phyloP scores from a whole-genome alignment of 768 basidiomycete genomes.

The Xerocomellus intermedius region DNA sequence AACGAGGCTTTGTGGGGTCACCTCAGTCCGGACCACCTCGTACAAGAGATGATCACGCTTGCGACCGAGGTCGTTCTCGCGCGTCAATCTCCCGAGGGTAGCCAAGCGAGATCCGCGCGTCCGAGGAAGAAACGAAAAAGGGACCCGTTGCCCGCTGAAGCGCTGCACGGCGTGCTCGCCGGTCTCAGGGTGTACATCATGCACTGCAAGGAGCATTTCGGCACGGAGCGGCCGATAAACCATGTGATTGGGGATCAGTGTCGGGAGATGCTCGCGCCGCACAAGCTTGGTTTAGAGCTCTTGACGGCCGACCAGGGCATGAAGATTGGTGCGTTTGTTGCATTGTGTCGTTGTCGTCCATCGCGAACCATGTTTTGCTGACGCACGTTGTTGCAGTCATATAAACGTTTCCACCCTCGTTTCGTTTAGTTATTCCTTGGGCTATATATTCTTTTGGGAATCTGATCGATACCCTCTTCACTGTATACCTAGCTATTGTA shows the following conservation, averaged over 20 bases:
- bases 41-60: slow-evolving; percentile 68
- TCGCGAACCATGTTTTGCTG: background rate
- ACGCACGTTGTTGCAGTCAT: slow-evolving; percentile 33
- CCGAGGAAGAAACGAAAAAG: slow-evolving; percentile 38
- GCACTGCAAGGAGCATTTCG: slow-evolving; percentile 81
- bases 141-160: slow-evolving; percentile 40
- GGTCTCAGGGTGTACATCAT: slow-evolving; percentile 75
- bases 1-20: slow-evolving; percentile 79
- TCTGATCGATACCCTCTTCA: slow-evolving; percentile 19
- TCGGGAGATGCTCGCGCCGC: slow-evolving; percentile 53
- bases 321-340: slow-evolving; percentile 63
- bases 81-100: slow-evolving; percentile 35
- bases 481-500: slow-evolving; percentile 41
- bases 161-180: slow-evolving; percentile 49
- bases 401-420: slow-evolving; percentile 26
- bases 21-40: slow-evolving; percentile 76
- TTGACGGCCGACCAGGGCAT: slow-evolving; percentile 77
- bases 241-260: slow-evolving; percentile 77
- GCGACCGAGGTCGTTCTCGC: slow-evolving; percentile 62
- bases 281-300: slow-evolving; percentile 69
- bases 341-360: background rate
- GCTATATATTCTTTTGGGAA: slow-evolving; percentile 10
- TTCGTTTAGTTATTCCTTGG: background rate
- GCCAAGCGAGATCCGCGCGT: background rate
- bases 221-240: slow-evolving; percentile 49